Base-by-base conservation (phyloP, 2,329 filamentous ascomycete species). In the Aureobasidium sp. region DNA sequence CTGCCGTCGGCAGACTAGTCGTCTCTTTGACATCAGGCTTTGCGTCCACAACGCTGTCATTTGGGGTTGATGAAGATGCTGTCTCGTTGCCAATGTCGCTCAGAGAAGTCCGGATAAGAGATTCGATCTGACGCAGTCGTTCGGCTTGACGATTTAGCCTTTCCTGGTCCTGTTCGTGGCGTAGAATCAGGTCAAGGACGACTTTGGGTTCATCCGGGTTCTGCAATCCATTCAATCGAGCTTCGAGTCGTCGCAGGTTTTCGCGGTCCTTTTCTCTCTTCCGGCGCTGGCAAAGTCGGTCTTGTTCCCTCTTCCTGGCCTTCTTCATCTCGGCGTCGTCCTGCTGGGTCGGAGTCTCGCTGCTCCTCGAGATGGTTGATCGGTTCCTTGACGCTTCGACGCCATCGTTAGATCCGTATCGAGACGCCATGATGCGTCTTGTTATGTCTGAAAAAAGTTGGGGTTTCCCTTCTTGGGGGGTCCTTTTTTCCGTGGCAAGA, bases 231-330 rank as follows among this genome's bases (percentile, higher is more conserved):
- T 53, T 60, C 17, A 60, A 29, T 60, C 58, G 46, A 35, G 58
- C 58, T 49, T 60, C 58, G 47, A 60, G 58, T 35, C 58, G 58
- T 38, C 58, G 58, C 19, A 60, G 49, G 23, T 60, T 60, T 6
- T 60, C 58, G 47, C 58, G 58, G 58, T 60, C 58, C 49, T 60
- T 60, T 54, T 60, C 58, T 51, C 58, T 37, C 47, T 60, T 60
- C 17, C 58, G 47, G 21, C 58, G 47, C 10, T 60, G 58, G 46
- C 58, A 60, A 17, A 60, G 46, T n/a, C 58, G 58, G 40, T 60
- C 58, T 23, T 60, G 58, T 23, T 60, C 58, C 11, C 58, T 27
- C 13, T 60, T 60, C 15, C 58, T 37, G 47, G 58, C 58, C 47
- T 54, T 60, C 27, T 51, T 53, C 17, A 45, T 33, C 15, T 60